Base-by-base conservation (phyloP, 305 asterid species). In the Fraxinus baroniana region DNA sequence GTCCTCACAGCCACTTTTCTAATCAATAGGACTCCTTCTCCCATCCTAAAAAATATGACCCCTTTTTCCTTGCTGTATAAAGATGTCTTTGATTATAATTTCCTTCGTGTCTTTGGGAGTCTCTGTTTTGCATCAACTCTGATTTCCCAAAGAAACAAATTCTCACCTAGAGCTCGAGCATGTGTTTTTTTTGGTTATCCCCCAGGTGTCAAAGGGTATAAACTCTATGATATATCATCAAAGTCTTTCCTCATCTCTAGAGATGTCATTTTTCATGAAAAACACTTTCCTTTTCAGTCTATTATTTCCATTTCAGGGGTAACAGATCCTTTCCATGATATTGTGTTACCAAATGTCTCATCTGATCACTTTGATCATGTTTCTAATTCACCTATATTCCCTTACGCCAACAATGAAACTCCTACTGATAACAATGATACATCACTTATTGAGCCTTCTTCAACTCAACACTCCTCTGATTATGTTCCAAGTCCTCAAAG, bases 181-280 rank as follows among this genome's bases (percentile, higher is more conserved):
- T 75, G 62, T 75, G 79, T 37, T 0, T 33, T 75, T 4, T 9
- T 75, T 75, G 79, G 79, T 37, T 75, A 33, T 46, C 32, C 79
- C 13, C 57, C 30, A 1, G 0, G 18, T 4, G 8, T 33, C 20
- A 75, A 75, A 37, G 79, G 57, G 0, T 75, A 75, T 17, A 75
- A 13, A 18, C 18, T 75, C 0, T 75, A 35, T 39, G 60, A 39
- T 37, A 1, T 75, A 33, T 3, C 18, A 0, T 26, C 37, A 4
- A 20, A 8, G 20, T 75, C 30, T n/a, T 75, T 36, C 7, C 8
- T 36, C 20, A 7, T 12, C 10, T 75, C 62, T 2, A 75, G 79
- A 13, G 55, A 44, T 44, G 55, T 44, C 0, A 3, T 33, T 15
- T 75, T 75, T 37, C 60, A 75, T 75, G 79, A 75, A 75, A 18